Conservation (phyloP, 2,329 filamentous ascomycete species). For the Dactylonectria macrodidyma region DNA sequence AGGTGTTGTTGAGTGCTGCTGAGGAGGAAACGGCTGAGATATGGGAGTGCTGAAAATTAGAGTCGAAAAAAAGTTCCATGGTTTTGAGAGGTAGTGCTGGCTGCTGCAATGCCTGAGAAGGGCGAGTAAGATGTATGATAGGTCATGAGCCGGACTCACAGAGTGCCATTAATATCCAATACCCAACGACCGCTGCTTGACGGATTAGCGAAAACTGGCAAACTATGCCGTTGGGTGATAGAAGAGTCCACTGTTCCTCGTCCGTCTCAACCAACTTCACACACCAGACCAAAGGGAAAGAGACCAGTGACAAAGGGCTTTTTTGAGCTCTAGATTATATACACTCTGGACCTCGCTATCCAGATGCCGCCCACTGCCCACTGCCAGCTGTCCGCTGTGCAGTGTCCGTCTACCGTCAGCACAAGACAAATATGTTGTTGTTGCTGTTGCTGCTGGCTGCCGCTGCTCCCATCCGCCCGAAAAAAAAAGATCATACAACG, state of each 20-base stretch:
- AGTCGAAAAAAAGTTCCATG: background rate
- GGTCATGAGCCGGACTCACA: constrained; percentile 1
- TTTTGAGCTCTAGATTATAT: constrained; percentile 51
- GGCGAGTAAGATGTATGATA: background rate
- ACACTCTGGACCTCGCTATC: constrained; percentile 39
- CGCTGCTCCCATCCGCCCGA: constrained; percentile 9
- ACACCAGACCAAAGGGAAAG: constrained; percentile 1
- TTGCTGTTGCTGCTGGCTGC: background rate
- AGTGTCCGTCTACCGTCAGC: constrained; percentile 13
- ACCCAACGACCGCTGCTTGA: background rate
- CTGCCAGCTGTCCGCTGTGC: constrained; percentile 5
- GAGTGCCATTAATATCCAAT: background rate
- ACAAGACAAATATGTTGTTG: constrained; percentile 18
- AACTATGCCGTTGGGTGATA: background rate
- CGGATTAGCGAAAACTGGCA: background rate
- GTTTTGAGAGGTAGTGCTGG: background rate
- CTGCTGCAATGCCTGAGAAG: background rate
- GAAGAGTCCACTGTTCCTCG: background rate
- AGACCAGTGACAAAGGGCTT: constrained; percentile 44
- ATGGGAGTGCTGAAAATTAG: constrained; percentile 34
- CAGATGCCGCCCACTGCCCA: constrained; percentile 30
- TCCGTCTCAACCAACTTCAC: constrained; percentile 11
- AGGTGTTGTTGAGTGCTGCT: constrained; percentile 56
- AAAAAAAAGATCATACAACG: constrained; percentile 25
- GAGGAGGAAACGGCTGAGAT: constrained; percentile 32